phyloP scores from a whole-genome alignment of 148 eudicot species.

The Cornus kousa region DNA sequence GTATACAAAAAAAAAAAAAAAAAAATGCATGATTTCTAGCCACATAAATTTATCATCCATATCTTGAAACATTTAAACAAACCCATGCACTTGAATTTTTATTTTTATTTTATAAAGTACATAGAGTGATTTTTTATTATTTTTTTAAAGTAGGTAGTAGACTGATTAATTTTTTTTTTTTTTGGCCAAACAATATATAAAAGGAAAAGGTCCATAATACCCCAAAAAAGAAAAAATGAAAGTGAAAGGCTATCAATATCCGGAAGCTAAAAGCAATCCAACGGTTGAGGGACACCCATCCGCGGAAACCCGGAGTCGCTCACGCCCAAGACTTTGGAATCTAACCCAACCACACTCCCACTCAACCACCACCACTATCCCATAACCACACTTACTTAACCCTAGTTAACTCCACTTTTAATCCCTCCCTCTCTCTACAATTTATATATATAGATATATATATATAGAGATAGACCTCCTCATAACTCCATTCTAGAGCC shows the following conservation, averaged over 20 bases:
- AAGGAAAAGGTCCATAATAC: no score
- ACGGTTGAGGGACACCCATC: constrained; percentile 29
- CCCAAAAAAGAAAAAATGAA: background rate
- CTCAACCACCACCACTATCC: background rate
- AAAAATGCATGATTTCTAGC: no score
- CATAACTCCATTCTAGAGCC: background rate
- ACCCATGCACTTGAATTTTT: no score
- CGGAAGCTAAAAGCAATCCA: constrained; percentile 12
- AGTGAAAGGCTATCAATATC: constrained; percentile 23
- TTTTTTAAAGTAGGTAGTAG: no score
- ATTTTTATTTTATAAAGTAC: no score
- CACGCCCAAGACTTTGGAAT: constrained; percentile 40
- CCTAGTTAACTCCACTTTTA: constrained; percentile 4
- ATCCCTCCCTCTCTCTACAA: constrained; percentile 2
- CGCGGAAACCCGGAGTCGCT: constrained; percentile 60
- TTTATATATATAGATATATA: background rate
- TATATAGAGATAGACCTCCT: constrained; percentile 6
- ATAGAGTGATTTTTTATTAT: no score
- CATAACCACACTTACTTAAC: constrained; percentile 5
- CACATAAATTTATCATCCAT: no score
- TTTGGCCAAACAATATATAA: no score
- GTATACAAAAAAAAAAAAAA: no score
- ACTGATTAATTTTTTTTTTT: no score
- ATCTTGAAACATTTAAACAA: no score
- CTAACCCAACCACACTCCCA: constrained; percentile 20